phyloP scores from a whole-genome alignment of 176 grass and related monocot genomes.

The Oryza nivara region DNA sequence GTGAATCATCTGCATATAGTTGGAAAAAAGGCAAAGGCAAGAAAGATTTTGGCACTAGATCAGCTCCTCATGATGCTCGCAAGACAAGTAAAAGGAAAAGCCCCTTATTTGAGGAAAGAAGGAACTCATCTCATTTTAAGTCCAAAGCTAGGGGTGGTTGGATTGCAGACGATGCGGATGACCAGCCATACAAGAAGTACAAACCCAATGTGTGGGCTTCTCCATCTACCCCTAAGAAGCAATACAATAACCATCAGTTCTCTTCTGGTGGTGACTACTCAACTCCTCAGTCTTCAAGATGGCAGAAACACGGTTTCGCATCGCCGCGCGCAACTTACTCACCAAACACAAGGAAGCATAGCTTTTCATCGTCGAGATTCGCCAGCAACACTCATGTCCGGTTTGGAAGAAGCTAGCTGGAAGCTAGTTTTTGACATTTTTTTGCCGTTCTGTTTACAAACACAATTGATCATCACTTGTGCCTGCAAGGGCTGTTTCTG shows the following conservation, averaged over 20 bases:
- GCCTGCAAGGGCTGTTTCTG: conserved; percentile 26
- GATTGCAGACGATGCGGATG: conserved; percentile 56
- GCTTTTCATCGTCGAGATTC: conserved; percentile 47
- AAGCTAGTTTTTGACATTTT: neutral
- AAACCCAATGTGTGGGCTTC: conserved; percentile 56
- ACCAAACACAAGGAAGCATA: conserved; percentile 34
- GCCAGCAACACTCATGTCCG: conserved; percentile 42
- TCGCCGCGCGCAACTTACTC: conserved; percentile 41
- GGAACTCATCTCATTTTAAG: conserved; percentile 43
- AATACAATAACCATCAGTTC: conserved; percentile 26
- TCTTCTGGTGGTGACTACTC: conserved; percentile 50
- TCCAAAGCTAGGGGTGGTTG: conserved; percentile 70
- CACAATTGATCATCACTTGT: neutral
- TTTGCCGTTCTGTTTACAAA: conserved; percentile 35
- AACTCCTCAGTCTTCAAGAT: conserved; percentile 45
- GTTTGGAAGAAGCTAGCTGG: conserved; percentile 48
- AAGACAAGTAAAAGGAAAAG: conserved; percentile 61
- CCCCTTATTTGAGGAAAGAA: conserved; percentile 57
- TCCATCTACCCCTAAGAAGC: conserved; percentile 52
- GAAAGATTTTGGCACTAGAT: conserved; percentile 61
- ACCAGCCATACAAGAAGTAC: conserved; percentile 60
- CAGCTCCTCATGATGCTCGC: conserved; percentile 50
- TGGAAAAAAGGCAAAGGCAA: conserved; percentile 45
- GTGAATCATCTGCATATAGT: conserved; percentile 48
- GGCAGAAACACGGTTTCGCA: conserved; percentile 17